Evolutionary conservation across 2,329 filamentous ascomycete genomes (phyloP), one percentile per base, ranked within the genome.

Genomic region (Aspergillus uvarum): DNA sequence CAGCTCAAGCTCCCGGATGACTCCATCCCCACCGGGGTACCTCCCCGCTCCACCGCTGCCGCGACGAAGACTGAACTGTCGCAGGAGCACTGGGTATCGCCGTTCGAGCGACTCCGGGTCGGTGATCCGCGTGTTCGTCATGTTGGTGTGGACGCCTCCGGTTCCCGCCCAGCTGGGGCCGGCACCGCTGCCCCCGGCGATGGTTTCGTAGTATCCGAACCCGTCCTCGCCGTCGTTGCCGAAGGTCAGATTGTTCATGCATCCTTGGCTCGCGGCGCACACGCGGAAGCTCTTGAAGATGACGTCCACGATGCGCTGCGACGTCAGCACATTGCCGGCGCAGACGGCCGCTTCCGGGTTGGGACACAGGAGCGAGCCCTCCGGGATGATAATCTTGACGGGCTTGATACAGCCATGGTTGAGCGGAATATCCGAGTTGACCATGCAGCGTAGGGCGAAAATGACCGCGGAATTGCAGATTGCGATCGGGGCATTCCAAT

Each of bases 51-150:
- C 26, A 8, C 26, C 26, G 26, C 26, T 29, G 26, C 26, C 26
- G 7, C 3, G 7, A 29, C 26, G 26, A 29, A 29, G 26, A 29
- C 26, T 82, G 72, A 93, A 94, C 65, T 89, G 83, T 5, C 87
- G 81, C 35, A 95, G 77, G 1, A 95, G 74, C 1, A 92, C 89
- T 0, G 90, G 90, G 68, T 92, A 92, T 8, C 90, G 80, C 29
- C 88, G 82, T 77, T 94, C 90, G 65, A 94, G 90, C 6, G 92
- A 84, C 72, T 95, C 91, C 0, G 88, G 82, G 70, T 94, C 91
- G 0, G 90, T 93, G 70, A 93, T 94, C 14, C 90, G 84, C 3
- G 90, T 94, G 73, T 95, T 95, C 6, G 91, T 94, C 89, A 93
- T 92, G 76, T 94, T 89, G 2, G 86, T 89, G 72, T 94, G 89